Evolutionary conservation across 768 basidiomycete species (phyloP).

Genomic region (Phallus indusiatus): DNA sequence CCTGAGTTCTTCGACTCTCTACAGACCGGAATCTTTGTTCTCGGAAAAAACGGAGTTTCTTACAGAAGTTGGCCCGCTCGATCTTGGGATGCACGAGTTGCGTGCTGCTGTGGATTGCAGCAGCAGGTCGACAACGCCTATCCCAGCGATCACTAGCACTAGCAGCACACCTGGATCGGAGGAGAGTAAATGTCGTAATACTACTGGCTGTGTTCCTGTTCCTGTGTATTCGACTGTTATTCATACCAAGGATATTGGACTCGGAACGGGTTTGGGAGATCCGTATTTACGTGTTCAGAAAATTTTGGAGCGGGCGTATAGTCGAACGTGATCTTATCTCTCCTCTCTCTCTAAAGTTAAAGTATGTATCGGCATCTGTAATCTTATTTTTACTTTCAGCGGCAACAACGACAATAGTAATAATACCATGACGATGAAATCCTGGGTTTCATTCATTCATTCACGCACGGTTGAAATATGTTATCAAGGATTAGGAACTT

Average conservation of each 20-base stretch:
- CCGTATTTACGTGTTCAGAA: background rate
- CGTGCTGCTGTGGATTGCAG: background rate
- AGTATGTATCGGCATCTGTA: no score
- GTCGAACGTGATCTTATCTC: no score
- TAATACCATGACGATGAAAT: no score
- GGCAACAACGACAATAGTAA: no score
- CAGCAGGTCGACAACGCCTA: no score
- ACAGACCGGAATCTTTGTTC: background rate
- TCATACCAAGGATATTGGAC: background rate
- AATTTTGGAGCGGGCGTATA: background rate
- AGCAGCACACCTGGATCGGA: background rate
- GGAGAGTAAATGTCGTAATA: background rate
- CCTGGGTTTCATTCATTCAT: no score
- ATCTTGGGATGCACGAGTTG: background rate
- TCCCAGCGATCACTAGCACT: background rate
- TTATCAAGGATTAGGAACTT: no score
- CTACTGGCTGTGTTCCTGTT: background rate
- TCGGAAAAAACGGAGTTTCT: background rate
- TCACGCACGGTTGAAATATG: no score
- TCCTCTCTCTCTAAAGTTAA: no score
- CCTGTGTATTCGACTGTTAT: background rate
- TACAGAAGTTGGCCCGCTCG: no score
- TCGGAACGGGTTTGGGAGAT: background rate
- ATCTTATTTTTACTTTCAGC: no score
- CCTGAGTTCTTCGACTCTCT: background rate